phyloP scores from a whole-genome alignment of 495 filamentous ascomycete genomes.

The Annulohypoxylon bovei region DNA sequence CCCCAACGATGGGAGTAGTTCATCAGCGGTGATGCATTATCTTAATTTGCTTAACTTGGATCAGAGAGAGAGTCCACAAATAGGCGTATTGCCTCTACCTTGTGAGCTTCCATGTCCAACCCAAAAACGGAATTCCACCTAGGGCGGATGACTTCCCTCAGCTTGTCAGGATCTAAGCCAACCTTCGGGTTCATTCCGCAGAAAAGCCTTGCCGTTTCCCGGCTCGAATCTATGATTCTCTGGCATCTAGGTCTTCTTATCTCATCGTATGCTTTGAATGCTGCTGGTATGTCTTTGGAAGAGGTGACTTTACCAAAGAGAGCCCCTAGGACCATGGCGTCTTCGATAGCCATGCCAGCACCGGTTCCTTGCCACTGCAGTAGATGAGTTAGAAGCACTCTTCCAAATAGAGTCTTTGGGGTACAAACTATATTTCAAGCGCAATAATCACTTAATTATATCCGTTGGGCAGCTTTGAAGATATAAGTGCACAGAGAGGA shows the following conservation, averaged over 20 bases:
- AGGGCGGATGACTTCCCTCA: neutral
- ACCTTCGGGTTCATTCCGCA: neutral
- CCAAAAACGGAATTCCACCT: neutral
- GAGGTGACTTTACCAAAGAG: constrained; percentile 33
- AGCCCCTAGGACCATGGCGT: constrained; percentile 64
- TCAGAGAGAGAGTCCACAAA: neutral
- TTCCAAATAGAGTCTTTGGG: neutral
- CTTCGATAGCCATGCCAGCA: constrained; percentile 70
- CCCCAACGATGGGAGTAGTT: neutral
- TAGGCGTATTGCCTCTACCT: neutral
- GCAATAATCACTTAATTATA: too few relatives aligned
- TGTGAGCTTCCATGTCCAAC: neutral
- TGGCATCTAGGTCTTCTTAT: constrained; percentile 30
- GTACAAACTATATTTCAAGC: neutral
- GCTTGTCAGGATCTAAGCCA: neutral
- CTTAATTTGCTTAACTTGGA: too few relatives aligned
- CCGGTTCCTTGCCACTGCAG: constrained; percentile 66
- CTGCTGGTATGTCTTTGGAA: constrained; percentile 20
- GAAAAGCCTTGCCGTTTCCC: constrained; percentile 36
- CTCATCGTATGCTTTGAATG: constrained; percentile 32
- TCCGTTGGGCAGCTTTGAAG: too few relatives aligned
- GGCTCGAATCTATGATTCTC: constrained; percentile 36
- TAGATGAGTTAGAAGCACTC: neutral
- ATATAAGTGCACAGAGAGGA: too few relatives aligned
- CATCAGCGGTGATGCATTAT: neutral